A percentile compares a stretch with the other conserved stretches of the same genome.
These are phyloP conservation scores for Ustilago sp. DNA, from an alignment of 1,284 basidiomycete genomes.

Conservation along the genomic window DNA sequence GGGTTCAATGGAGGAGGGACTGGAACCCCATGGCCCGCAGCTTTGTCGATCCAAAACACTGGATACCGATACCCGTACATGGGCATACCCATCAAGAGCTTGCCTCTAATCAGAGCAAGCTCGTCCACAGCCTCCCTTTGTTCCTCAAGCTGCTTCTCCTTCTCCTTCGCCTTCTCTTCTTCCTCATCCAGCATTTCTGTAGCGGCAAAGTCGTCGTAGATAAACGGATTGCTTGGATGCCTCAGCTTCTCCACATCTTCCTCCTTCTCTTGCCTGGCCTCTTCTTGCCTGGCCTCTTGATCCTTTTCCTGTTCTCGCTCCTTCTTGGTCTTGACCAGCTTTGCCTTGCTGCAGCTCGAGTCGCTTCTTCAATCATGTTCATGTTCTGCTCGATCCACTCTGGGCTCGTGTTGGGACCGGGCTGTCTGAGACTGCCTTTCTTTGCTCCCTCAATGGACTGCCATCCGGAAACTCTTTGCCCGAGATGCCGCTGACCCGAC, in stretches of 20 bases:
- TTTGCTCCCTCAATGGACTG: conserved; percentile 46
- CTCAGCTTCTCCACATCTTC: conserved; percentile 17
- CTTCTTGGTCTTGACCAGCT: neutral
- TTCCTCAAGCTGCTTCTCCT: neutral
- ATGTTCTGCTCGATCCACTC: conserved; percentile 47
- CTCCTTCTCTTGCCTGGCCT: neutral
- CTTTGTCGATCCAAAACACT: conserved; percentile 36
- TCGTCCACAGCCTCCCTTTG: conserved; percentile 5
- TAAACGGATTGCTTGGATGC: conserved; percentile 30
- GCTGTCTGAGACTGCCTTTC: conserved; percentile 33
- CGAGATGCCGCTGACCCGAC: conserved; percentile 10
- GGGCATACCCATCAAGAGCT: conserved; percentile 47
- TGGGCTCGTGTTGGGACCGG: conserved; percentile 52
- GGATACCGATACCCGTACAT: conserved; percentile 53
- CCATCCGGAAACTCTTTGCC: conserved; percentile 33
- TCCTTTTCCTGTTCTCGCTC: conserved; percentile 2
- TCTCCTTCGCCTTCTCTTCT: neutral
- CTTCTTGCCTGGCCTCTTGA: neutral
- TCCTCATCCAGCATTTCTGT: conserved; percentile 24
- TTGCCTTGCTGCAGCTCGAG: conserved; percentile 12
- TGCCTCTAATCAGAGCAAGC: conserved; percentile 12
- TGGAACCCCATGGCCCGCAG: conserved; percentile 26
- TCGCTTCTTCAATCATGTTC: conserved; percentile 18
- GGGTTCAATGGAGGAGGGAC: conserved; percentile 13
- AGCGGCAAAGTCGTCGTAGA: conserved; percentile 19